Conservation (phyloP, 2,329 filamentous ascomycete species). For the Cladosporium sp. region DNA sequence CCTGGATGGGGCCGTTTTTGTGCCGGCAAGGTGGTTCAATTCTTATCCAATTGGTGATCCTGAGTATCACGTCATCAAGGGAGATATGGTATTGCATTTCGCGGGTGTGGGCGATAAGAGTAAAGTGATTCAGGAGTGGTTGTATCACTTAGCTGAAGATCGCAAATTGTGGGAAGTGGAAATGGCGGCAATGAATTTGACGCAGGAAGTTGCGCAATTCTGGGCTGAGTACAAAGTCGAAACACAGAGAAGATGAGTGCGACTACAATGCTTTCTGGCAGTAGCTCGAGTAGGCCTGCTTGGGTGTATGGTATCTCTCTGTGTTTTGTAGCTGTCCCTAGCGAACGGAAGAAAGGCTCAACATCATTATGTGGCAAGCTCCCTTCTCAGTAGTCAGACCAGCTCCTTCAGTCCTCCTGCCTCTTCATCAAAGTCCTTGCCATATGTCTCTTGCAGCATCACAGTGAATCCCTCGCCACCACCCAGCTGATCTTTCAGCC, state of each 20-base stretch:
- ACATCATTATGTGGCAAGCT: neutral
- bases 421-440: constrained; percentile 52
- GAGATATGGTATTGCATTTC: constrained; percentile 43
- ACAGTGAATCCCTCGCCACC: constrained; percentile 36
- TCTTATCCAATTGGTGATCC: neutral
- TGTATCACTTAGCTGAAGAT: constrained; percentile 33
- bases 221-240: constrained; percentile 29
- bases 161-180: constrained; percentile 37
- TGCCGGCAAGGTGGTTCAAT: constrained; percentile 10
- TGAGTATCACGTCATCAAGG: constrained; percentile 32
- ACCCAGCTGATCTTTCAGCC: constrained; percentile 34
- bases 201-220: constrained; percentile 32
- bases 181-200: constrained; percentile 32
- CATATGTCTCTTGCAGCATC: constrained; percentile 47
- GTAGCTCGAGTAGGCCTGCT: no score
- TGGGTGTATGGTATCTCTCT: no score
- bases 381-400: neutral
- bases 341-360: no score
- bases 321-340: neutral
- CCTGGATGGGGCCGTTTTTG: neutral
- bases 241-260: constrained; percentile 1
- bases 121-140: constrained; percentile 34
- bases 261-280: no score
- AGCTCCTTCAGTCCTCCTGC: constrained; percentile 47
- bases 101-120: constrained; percentile 33